Evolutionary conservation across 495 filamentous ascomycete genomes (phyloP).

Genomic region (Xylaria sp.): DNA sequence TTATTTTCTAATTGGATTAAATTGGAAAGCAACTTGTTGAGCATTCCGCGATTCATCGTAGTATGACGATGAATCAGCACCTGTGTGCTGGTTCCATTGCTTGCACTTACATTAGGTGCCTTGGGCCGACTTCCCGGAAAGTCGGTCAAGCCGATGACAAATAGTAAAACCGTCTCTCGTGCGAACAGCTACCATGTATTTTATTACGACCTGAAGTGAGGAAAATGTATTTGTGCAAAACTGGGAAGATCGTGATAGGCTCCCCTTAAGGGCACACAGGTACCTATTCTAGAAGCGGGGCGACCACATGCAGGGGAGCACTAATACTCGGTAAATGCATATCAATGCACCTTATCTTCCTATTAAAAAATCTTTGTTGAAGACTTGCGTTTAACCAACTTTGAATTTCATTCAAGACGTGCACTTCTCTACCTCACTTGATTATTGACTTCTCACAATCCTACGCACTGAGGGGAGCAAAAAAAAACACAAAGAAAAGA

Average conservation of each 20-base stretch:
- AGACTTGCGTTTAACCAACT: conserved; percentile 15
- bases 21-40: background rate
- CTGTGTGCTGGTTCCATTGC: no score
- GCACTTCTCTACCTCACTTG: background rate
- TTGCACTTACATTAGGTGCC: no score
- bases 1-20: background rate
- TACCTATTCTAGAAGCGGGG: no score
- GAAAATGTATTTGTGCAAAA: no score
- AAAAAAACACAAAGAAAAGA: background rate
- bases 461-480: background rate
- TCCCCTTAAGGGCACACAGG: no score
- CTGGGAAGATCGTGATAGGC: no score
- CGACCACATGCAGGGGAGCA: no score
- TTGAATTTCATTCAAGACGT: conserved; percentile 6
- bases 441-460: background rate
- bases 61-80: background rate
- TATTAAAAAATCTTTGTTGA: conserved; percentile 16
- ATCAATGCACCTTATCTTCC: conserved; percentile 33
- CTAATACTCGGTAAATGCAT: conserved; percentile 31
- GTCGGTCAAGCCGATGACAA: no score
- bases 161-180: no score
- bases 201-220: no score
- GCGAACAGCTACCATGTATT: no score
- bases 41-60: background rate
- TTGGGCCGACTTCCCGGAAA: no score